Evolutionary conservation across 306 rosid genomes (phyloP).

Genomic region (Fragaria nilgerrensis): DNA sequence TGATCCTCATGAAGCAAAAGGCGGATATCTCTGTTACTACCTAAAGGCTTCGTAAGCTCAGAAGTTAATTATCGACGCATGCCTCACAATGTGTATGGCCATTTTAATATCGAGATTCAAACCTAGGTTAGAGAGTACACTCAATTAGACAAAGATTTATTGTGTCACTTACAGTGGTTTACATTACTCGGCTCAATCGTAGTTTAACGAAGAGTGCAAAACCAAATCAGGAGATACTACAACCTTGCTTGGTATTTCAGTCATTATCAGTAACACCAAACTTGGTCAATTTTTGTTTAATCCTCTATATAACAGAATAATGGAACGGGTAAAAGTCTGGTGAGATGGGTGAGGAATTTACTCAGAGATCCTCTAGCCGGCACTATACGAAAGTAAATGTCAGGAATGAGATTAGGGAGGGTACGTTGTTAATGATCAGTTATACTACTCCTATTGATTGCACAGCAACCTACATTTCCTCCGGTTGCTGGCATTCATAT

Average conservation of each 20-base stretch:
- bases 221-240: neutral
- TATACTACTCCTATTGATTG: neutral
- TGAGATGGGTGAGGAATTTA: neutral
- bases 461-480: conserved; percentile 1
- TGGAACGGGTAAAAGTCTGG: neutral
- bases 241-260: neutral
- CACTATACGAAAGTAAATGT: neutral
- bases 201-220: neutral
- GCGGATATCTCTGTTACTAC: too few species aligned
- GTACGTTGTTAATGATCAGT: neutral
- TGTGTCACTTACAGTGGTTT: too few species aligned
- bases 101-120: too few species aligned
- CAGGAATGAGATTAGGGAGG: neutral
- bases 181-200: too few species aligned
- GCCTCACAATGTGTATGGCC: too few species aligned
- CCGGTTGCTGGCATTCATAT: neutral
- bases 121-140: too few species aligned
- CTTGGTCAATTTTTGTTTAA: neutral
- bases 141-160: too few species aligned
- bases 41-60: too few species aligned
- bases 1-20: too few species aligned
- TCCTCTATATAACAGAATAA: neutral
- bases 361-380: neutral
- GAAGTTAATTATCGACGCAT: too few species aligned
- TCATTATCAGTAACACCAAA: neutral